These are phyloP conservation scores for Pythium biforme DNA, from an alignment of 352 stramenopile species.

Conservation along the genomic window DNA sequence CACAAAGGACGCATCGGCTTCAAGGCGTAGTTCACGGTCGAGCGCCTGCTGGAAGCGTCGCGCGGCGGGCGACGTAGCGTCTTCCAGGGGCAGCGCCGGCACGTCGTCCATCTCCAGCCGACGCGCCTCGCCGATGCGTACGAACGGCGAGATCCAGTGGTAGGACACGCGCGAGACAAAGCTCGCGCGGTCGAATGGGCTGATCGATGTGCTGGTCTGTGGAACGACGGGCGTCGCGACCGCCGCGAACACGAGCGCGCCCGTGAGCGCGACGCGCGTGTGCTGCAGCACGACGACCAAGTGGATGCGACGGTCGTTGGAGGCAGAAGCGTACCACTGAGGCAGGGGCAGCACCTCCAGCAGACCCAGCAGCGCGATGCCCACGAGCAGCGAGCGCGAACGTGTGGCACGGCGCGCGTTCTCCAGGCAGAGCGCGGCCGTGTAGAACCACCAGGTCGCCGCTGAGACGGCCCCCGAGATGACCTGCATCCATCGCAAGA, in stretches of 20 bases:
- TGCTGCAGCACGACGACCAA: constrained; percentile 14
- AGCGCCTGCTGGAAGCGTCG: constrained; percentile 44
- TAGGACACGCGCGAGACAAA: constrained; percentile 67
- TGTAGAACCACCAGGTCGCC: constrained; percentile 41
- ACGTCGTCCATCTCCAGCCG: constrained; percentile 66
- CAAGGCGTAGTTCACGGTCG: constrained; percentile 30
- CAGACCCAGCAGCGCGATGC: constrained; percentile 21
- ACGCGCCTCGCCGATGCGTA: constrained; percentile 43
- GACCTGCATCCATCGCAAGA: constrained; percentile 1
- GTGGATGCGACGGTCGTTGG: constrained; percentile 3
- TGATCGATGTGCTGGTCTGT: not conserved
- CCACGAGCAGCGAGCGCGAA: constrained; percentile 18
- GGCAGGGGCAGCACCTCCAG: constrained; percentile 14
- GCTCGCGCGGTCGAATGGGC: constrained; percentile 47
- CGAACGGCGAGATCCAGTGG: constrained; percentile 65
- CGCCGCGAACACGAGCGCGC: constrained; percentile 6
- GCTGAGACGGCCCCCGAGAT: constrained; percentile 27
- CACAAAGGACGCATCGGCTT: constrained; percentile 45
- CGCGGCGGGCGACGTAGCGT: constrained; percentile 49
- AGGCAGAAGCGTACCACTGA: not conserved
- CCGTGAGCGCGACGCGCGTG: constrained; percentile 9
- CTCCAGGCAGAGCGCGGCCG: constrained; percentile 24
- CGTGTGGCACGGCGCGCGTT: not conserved
- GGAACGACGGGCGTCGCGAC: not conserved
- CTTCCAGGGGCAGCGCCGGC: constrained; percentile 43